A percentile compares a stretch with the other conserved stretches of the same genome.
These are phyloP conservation scores for Vaccinium macrocarpon DNA, from an alignment of 148 eudicot genomes.

Conservation along the genomic window DNA sequence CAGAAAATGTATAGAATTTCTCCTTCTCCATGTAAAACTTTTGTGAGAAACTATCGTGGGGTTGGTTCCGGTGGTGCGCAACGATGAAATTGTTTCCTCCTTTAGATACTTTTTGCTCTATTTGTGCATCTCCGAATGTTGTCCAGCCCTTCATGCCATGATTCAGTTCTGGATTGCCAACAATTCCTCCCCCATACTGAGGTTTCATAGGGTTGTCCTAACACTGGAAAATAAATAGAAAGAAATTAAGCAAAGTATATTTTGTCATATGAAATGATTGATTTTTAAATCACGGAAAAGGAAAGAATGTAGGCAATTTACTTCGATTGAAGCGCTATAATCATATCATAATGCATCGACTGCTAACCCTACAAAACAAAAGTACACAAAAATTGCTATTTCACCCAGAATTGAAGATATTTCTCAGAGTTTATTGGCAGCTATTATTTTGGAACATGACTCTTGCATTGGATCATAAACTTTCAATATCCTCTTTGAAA, in stretches of 20 bases:
- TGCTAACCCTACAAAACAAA: constrained; percentile 22
- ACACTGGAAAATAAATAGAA: constrained; percentile 38
- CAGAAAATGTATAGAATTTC: constrained; percentile 54
- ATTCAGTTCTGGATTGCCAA: constrained; percentile 48
- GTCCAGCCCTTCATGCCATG: constrained; percentile 54
- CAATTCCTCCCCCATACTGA: constrained; percentile 65
- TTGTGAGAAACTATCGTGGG: constrained; percentile 38
- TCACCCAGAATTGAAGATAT: not conserved
- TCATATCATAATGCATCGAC: constrained; percentile 34
- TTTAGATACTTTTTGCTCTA: constrained; percentile 28
- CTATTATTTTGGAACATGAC: no score
- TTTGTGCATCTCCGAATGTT: constrained; percentile 32
- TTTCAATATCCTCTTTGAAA: no score
- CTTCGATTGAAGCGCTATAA: constrained; percentile 28
- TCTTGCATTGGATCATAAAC: no score
- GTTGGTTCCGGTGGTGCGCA: constrained; percentile 29
- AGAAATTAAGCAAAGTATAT: not conserved
- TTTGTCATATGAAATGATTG: not conserved
- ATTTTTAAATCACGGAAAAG: not conserved
- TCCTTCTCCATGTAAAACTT: constrained; percentile 33
- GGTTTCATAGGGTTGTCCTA: constrained; percentile 42
- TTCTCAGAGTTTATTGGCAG: no score
- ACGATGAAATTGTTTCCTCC: constrained; percentile 49
- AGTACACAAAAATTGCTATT: no score
- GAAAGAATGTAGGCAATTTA: constrained; percentile 9